phyloP scores from a whole-genome alignment of 2,329 filamentous ascomycete genomes.

The Penicillium sp. region DNA sequence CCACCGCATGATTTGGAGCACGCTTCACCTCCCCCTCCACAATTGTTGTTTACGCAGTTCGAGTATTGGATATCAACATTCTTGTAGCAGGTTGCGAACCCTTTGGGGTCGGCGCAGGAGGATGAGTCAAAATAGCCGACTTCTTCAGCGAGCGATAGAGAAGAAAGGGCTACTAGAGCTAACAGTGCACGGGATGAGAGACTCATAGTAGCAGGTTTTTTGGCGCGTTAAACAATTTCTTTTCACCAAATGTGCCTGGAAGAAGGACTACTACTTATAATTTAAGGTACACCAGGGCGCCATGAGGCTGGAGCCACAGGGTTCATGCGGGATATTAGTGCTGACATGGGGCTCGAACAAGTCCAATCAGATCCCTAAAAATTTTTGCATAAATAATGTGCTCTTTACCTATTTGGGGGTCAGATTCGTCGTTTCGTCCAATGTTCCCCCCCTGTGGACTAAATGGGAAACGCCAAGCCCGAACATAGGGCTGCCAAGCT shows the following conservation, averaged over 20 bases:
- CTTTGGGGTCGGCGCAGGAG: conserved; percentile 12
- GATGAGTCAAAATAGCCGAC: conserved; percentile 15
- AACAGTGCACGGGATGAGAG: not conserved
- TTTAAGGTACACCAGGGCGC: not conserved
- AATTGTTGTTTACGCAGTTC: conserved; percentile 16
- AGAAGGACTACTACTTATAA: not conserved
- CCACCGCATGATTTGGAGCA: conserved; percentile 12
- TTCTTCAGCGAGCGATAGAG: not conserved
- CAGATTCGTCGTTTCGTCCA: not conserved
- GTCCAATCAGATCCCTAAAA: not conserved
- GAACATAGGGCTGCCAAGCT: not conserved
- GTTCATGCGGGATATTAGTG: not conserved
- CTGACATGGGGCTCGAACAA: not conserved
- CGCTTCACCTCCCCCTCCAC: conserved; percentile 4
- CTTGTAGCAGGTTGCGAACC: conserved; percentile 12
- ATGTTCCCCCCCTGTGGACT: not conserved
- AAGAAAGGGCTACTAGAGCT: not conserved
- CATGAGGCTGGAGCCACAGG: not conserved
- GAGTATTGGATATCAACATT: conserved; percentile 5
- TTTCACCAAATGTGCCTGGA: not conserved
- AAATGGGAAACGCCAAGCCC: not conserved
- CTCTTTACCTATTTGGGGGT: not conserved
- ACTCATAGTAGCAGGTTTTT: not conserved
- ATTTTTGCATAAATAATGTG: not conserved
- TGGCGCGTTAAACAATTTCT: too few relatives aligned